phyloP scores from a whole-genome alignment of 352 stramenopile genomes.

The Pythium apleroticum region DNA sequence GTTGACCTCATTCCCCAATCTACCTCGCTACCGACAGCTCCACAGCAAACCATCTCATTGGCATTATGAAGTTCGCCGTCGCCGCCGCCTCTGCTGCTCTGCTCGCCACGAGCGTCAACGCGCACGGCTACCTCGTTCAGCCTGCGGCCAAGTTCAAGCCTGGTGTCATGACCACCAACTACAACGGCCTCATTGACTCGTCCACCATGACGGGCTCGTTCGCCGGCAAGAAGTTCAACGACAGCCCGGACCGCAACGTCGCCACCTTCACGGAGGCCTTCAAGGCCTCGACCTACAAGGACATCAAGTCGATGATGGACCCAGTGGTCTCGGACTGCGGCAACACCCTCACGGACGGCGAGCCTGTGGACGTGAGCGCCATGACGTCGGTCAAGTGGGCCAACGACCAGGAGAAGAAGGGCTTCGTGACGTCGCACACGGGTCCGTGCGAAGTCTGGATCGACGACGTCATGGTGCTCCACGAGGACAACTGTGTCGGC shows the following conservation, averaged over 20 bases:
- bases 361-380: slow-evolving; percentile 41
- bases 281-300: slow-evolving; percentile 39
- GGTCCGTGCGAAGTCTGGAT: slow-evolving; percentile 65
- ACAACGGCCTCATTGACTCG: slow-evolving; percentile 40
- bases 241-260: slow-evolving; percentile 43
- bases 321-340: slow-evolving; percentile 27
- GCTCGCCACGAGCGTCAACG: slow-evolving; percentile 29
- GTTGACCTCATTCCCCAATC: slow-evolving; percentile 14
- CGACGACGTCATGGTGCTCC: slow-evolving; percentile 40
- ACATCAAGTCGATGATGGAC: slow-evolving; percentile 45
- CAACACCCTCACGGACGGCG: slow-evolving; percentile 36
- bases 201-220: slow-evolving; percentile 37
- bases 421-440: slow-evolving; percentile 53
- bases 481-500: slow-evolving; percentile 47
- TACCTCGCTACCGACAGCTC: neutral
- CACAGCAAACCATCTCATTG: neutral
- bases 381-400: slow-evolving; percentile 45
- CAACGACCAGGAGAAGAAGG: slow-evolving; percentile 46
- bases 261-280: slow-evolving; percentile 45
- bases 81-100: slow-evolving; percentile 22
- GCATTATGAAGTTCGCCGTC: slow-evolving; percentile 19
- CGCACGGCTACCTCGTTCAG: slow-evolving; percentile 55
- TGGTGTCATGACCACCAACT: slow-evolving; percentile 32
- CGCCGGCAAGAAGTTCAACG: slow-evolving; percentile 55
- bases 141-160: slow-evolving; percentile 41